Conservation (phyloP, 768 basidiomycete genomes). For the Russula olivacea region DNA sequence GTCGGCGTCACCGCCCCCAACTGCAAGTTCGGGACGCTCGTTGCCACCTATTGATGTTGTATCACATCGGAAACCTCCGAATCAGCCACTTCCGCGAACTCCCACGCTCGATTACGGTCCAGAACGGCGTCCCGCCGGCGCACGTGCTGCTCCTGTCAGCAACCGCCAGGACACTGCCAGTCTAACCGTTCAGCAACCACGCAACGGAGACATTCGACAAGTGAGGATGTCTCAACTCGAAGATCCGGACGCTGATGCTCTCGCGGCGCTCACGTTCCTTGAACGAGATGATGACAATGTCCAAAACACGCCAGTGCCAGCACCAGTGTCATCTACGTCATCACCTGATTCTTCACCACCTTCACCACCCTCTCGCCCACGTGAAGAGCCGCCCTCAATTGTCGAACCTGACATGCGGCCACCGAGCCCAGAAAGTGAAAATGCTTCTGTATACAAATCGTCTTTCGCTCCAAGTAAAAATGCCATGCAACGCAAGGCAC, state of each 20-base stretch:
- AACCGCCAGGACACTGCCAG: conserved; percentile 14
- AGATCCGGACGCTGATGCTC: conserved; percentile 59
- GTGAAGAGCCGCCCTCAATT: conserved; percentile 28
- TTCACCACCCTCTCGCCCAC: conserved; percentile 30
- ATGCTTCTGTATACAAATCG: conserved; percentile 53
- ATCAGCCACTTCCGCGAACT: conserved; percentile 19
- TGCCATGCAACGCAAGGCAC: conserved; percentile 80
- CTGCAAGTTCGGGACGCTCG: background rate
- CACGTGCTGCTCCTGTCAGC: conserved; percentile 57
- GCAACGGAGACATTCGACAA: conserved; percentile 8
- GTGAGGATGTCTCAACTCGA: conserved; percentile 29
- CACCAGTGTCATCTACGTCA: conserved; percentile 26
- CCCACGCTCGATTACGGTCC: conserved; percentile 21
- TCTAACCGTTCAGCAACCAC: conserved; percentile 18
- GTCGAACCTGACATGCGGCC: conserved; percentile 30
- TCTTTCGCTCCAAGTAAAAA: conserved; percentile 85
- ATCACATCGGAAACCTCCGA: conserved; percentile 25
- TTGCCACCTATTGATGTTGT: conserved; percentile 6
- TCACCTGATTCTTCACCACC: conserved; percentile 29
- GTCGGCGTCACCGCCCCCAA: conserved; percentile 4
- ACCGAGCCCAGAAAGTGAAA: conserved; percentile 26
- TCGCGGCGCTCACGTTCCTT: conserved; percentile 75
- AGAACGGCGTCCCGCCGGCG: conserved; percentile 60
- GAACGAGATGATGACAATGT: conserved; percentile 42
- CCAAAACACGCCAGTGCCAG: conserved; percentile 19